phyloP scores from a whole-genome alignment of 768 basidiomycete genomes.

The Leccinum rimulosum region DNA sequence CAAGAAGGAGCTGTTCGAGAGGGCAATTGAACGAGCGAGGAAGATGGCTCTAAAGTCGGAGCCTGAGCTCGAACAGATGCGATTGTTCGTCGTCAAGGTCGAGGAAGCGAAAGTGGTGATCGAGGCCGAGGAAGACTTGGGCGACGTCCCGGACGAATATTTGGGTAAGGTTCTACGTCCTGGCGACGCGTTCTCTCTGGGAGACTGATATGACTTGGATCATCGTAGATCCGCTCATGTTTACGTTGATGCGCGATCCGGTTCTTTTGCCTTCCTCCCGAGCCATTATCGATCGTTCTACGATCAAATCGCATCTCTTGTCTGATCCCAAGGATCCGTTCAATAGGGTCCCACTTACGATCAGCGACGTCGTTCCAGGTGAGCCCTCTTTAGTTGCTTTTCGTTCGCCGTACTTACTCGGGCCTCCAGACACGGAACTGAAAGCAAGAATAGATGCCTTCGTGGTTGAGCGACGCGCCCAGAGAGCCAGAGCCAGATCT shows the following conservation, averaged over 20 bases:
- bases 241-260: constrained; percentile 92
- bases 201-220: constrained; percentile 2
- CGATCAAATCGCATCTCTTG: constrained; percentile 92
- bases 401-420: constrained; percentile 6
- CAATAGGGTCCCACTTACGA: constrained; percentile 79
- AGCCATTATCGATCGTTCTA: constrained; percentile 77
- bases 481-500: constrained; percentile 25
- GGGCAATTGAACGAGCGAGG: constrained; percentile 65
- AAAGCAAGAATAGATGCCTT: constrained; percentile 75
- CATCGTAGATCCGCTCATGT: constrained; percentile 86
- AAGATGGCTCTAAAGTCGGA: constrained; percentile 68
- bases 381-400: constrained; percentile 26
- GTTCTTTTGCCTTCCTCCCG: constrained; percentile 85
- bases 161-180: constrained; percentile 57
- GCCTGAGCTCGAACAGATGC: constrained; percentile 68
- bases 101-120: constrained; percentile 79
- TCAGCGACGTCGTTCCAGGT: constrained; percentile 81
- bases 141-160: constrained; percentile 94
- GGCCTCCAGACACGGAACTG: constrained; percentile 56
- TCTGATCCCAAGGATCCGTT: constrained; percentile 94
- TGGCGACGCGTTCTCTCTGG: not conserved
- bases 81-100: constrained; percentile 72
- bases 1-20: constrained; percentile 75
- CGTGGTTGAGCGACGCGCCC: constrained; percentile 53
- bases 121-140: constrained; percentile 88